Percentiles rank a stretch among this genome's conserved stretches.
phyloP scores from a whole-genome alignment of 1,139 yeast species.

The Candida dubliniensis region DNA sequence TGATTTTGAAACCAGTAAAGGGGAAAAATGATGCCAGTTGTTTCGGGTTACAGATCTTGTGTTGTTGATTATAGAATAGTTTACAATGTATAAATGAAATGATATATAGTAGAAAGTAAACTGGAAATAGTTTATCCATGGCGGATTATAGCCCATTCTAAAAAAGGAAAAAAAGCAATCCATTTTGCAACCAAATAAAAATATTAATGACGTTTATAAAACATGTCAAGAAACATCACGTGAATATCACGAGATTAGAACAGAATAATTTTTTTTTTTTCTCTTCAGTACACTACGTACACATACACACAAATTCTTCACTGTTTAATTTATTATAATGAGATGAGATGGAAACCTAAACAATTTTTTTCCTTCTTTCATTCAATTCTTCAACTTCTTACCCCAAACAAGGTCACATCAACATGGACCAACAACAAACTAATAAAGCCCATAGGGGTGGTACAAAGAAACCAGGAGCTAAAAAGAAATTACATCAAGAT shows the following conservation, averaged over 20 bases:
- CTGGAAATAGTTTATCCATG: background rate
- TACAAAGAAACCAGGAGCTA: constrained; percentile 62
- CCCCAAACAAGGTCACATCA: background rate
- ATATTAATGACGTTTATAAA: background rate
- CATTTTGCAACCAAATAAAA: too few species aligned
- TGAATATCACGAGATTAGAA: too few species aligned
- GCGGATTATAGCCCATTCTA: background rate
- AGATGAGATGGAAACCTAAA: too few species aligned
- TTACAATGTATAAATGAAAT: background rate
- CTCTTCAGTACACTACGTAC: too few species aligned
- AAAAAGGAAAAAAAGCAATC: background rate
- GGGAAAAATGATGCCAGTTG: constrained; percentile 27
- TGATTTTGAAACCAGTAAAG: constrained; percentile 62
- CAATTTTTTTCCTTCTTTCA: background rate
- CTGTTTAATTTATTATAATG: background rate
- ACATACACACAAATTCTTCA: background rate
- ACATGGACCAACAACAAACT: constrained; percentile 41
- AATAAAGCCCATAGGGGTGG: constrained; percentile 63
- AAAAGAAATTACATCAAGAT: constrained; percentile 84
- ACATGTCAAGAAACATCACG: background rate
- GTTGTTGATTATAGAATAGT: constrained; percentile 22
- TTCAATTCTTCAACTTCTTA: background rate
- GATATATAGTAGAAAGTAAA: background rate
- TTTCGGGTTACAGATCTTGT: constrained; percentile 37
- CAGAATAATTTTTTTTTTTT: too few species aligned